These are phyloP conservation scores for Allomyces macrogynus DNA, from an alignment of 192 early-diverging fungal genomes.

Conservation along the genomic window DNA sequence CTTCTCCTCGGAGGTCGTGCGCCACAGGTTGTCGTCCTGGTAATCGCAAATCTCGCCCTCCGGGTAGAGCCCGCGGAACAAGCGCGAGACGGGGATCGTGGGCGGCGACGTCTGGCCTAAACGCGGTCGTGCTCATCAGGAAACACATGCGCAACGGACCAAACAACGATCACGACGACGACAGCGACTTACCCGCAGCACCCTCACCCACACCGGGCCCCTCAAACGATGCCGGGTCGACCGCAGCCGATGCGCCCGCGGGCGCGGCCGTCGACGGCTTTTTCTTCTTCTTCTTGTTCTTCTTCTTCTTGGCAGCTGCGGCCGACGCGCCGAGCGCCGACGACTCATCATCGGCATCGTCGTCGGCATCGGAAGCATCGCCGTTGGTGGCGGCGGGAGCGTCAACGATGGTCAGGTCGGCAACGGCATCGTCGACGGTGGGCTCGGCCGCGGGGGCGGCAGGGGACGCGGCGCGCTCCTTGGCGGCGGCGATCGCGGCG, in stretches of 20 bases:
- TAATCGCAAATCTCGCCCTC: conserved; percentile 72
- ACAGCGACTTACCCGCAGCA: neutral
- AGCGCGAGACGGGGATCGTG: conserved; percentile 50
- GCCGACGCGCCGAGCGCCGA: conserved; percentile 2
- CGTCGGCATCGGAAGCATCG: neutral
- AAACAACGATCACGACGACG: neutral
- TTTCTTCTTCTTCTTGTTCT: conserved; percentile 23
- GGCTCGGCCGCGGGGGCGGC: neutral
- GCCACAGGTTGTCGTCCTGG: conserved; percentile 67
- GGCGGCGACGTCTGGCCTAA: conserved; percentile 24
- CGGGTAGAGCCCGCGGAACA: conserved; percentile 64
- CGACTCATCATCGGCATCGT: conserved; percentile 1
- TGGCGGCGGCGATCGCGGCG: conserved; percentile 1
- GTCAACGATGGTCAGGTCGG: neutral
- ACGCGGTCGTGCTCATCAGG: neutral
- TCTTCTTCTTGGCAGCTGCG: conserved; percentile 13
- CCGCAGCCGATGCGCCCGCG: no score
- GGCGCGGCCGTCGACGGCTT: conserved; percentile 8
- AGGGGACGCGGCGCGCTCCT: neutral
- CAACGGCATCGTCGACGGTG: neutral
- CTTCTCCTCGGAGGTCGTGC: conserved; percentile 87
- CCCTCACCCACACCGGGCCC: conserved; percentile 1
- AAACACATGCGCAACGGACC: neutral
- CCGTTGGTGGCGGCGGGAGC: neutral
- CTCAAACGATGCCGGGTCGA: neutral